phyloP scores from a whole-genome alignment of 495 filamentous ascomycete species.

The Beverwykella pulmonaria region DNA sequence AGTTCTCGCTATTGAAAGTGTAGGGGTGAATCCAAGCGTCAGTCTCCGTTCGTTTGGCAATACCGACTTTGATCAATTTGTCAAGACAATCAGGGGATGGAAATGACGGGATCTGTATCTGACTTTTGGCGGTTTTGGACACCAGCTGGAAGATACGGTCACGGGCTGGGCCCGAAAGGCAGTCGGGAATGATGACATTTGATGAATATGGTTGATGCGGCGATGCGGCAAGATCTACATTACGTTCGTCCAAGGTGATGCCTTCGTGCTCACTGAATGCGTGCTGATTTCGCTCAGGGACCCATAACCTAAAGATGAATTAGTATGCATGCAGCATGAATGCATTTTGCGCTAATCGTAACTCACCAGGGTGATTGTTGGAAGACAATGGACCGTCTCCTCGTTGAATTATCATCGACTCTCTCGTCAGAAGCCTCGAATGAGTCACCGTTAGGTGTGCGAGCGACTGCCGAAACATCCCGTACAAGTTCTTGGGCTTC shows the following conservation, averaged over 20 bases:
- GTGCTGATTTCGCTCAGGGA: conserved; percentile 12
- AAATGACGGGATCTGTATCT: neutral
- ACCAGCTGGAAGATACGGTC: conserved; percentile 12
- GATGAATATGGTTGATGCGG: neutral
- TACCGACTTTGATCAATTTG: conserved; percentile 14
- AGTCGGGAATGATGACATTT: conserved; percentile 2
- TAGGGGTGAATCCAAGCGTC: conserved; percentile 11
- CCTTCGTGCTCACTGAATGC: conserved; percentile 14
- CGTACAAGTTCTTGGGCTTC: neutral
- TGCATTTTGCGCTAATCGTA: neutral
- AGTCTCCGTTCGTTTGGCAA: conserved; percentile 9
- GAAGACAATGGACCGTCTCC: neutral
- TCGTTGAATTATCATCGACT: neutral
- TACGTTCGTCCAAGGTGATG: conserved; percentile 1
- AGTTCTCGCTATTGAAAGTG: neutral
- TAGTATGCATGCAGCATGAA: neutral
- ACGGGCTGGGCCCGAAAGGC: neutral
- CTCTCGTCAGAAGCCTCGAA: neutral
- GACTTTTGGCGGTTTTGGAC: conserved; percentile 4
- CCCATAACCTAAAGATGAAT: conserved; percentile 1
- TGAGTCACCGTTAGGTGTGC: neutral
- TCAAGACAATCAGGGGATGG: conserved; percentile 6
- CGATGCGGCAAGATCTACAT: conserved; percentile 10
- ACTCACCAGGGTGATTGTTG: conserved; percentile 2
- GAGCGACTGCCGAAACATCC: too few species aligned